Evolutionary conservation across 495 filamentous ascomycete species (phyloP), one percentile per base, ranked within the genome.

Genomic region (Penicillium pancosmium): DNA sequence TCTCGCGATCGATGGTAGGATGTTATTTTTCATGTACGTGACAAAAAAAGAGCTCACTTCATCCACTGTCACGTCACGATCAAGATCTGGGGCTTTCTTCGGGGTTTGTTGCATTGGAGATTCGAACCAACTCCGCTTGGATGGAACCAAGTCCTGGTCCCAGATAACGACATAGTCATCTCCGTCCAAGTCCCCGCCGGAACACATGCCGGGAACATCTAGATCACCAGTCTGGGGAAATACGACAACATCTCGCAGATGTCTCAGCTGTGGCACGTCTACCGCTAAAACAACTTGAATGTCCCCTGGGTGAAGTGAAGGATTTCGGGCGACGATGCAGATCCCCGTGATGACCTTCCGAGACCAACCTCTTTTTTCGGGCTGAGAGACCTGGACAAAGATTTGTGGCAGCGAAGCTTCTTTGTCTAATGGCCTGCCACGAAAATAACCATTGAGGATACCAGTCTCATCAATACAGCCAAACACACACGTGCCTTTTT

Each of bases 121-220:
- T 35, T 83, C 73, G 56, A 92, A 88, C 83, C 86, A 91, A 49
- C 88, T 76, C 0, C 55, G 44, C 15, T 38, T 38, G 2, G 36
- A n/a, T 2, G 92, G 92, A 25, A 93, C 70, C 5, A 99, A 78
- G 46, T 88, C 83, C 35, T 78, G 65, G 63, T 99, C 92, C 94
- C 94, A 99, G 36, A 97, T 90, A 18, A 98, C 88, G 23, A 97
- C 82, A 67, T 89, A 99, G 68, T 98, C 95, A 63, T 99, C 94
- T 0, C 94, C 94, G 72, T 99, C 94, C 3, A 99, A 78, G 69
- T 99, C 94, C 5, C 94, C 95, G 3, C 94, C 94, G 6, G 94
- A 96, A 61, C 92, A 94, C 94, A 98, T 98, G 59, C 88, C 90
- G 8, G 92, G 82, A 25, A 99, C 72, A 61, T 93, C 91, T 40